Base-by-base conservation (phyloP, 768 basidiomycete genomes). In the Hebeloma cylindrosporum region DNA sequence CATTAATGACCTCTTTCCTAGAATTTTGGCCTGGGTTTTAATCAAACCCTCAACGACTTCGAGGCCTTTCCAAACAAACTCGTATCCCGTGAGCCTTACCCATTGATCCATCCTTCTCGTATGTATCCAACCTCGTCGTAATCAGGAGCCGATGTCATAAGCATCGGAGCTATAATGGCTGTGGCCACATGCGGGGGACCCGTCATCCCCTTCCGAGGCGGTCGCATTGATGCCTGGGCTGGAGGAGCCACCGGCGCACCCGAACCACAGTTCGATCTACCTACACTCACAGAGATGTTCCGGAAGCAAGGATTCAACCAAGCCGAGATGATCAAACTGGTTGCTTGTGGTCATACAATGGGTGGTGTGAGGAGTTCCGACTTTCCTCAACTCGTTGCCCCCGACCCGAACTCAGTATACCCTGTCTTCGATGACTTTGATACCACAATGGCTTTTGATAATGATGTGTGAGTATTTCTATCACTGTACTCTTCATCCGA, bases 141-240 rank as follows among this genome's bases (percentile, higher is more conserved):
- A n/a, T n/a, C 42, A 77, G 75, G 72, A 40, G 65, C 74, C 20
- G 77, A 78, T 14, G 66, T 75, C 45, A 80, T 88, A 49, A 59
- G 71, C 14, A 63, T 71, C 14, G 83, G 82, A 5, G 70, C 78
- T 8, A 55, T 40, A 73, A 81, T 6, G 59, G 66, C 13, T 54
- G 74, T 33, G 63, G 70, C 18, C 78, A 88, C 56, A 54, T 79
- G 78, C 49, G 70, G 69, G n/a, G 77, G 78, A 11, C 76, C 76
- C 33, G 75, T 88, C 55, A 60, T 88, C 52, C 74, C 90, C 41
- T 67, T 86, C 58, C 83, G 83, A 7, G 68, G 77, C 3, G 66
- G 77, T 48, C 86, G 88, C 60, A 72, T 77, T 48, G 54, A 64
- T 37, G 50, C 47, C 11, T 57, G 52, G 52, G 21, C 27, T 8